Evolutionary conservation across 805 yeast species (phyloP), one percentile per base, ranked within the genome.

Genomic region (Wickerhamomyces kurtzmanii): DNA sequence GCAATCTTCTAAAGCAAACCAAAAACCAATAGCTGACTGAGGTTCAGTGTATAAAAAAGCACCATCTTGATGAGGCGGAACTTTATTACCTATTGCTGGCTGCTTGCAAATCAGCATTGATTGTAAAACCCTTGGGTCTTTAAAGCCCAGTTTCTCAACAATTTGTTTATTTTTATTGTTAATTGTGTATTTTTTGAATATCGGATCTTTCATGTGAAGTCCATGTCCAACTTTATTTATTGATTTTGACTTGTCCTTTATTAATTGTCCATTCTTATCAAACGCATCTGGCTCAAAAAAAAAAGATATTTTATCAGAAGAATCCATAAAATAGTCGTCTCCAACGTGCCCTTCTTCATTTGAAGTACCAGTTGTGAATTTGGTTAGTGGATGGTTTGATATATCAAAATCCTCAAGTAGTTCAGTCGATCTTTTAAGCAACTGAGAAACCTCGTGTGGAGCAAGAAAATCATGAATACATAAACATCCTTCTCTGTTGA

Each of bases 191-290:
- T 51, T 37, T 14, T 47, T 47, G 41, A 74, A 82, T n/a, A 47
- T 41, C 0, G 59, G 56, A 34, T 75, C 71, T 20, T 65, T 49
- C 43, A 67, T 59, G 43, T 82, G 93, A 11, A 82, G 49, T 1
- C 82, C 84, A 44, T 82, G 93, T 5, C 91, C 93, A 23, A 82
- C 72, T 53, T 82, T 82, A 53, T 82, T 82, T 44, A 82, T 62
- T 1, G 87, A 68, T 34, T 50, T 53, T 17, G 66, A 65, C 34
- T 74, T 61, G 8, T 78, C 70, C 41, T 57, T 67, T 15, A 48
- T 50, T 36, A 80, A 55, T 14, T 65, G 40, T n/a, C 81, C 80
- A 2, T 52, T 32, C 8, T 39, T 47, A 37, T 71, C 70, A 37
- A 80, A 68, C 0, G 89, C 85, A 40, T 70, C 82, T 3, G 71